phyloP scores from a whole-genome alignment of 192 early-diverging fungal species.

The Coemansia sp. region DNA sequence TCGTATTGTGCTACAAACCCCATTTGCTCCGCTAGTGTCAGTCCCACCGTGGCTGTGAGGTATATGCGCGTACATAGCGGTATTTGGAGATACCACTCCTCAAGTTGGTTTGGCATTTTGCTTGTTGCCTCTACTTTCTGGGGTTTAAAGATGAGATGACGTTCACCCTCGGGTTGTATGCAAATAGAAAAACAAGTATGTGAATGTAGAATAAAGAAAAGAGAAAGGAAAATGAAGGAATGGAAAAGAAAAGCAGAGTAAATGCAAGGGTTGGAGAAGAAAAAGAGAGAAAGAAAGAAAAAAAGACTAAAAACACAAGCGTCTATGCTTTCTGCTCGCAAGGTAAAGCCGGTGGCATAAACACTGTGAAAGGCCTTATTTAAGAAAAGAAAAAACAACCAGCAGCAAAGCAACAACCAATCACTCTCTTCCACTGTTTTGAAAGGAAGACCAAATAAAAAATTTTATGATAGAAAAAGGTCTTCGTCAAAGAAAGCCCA shows the following conservation, averaged over 20 bases:
- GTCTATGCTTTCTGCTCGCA: no score
- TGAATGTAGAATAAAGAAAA: background rate
- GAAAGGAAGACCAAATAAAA: no score
- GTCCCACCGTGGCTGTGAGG: conserved; percentile 72
- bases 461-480: no score
- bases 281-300: background rate
- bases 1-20: conserved; percentile 78
- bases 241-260: background rate
- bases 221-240: background rate
- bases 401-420: no score
- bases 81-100: conserved; percentile 90
- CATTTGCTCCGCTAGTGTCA: conserved; percentile 86
- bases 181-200: background rate
- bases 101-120: conserved; percentile 61
- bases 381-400: no score
- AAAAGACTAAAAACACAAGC: no score
- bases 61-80: conserved; percentile 86
- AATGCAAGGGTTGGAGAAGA: background rate
- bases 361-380: no score
- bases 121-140: background rate
- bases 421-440: no score
- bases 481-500: no score
- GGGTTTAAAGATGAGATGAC: background rate
- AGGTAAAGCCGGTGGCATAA: no score
- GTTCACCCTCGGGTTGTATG: background rate